Percentiles rank a stretch among this genome's conserved stretches.
phyloP scores from a whole-genome alignment of 176 grass and related monocot genomes.

The Phyllostachys edulis region DNA sequence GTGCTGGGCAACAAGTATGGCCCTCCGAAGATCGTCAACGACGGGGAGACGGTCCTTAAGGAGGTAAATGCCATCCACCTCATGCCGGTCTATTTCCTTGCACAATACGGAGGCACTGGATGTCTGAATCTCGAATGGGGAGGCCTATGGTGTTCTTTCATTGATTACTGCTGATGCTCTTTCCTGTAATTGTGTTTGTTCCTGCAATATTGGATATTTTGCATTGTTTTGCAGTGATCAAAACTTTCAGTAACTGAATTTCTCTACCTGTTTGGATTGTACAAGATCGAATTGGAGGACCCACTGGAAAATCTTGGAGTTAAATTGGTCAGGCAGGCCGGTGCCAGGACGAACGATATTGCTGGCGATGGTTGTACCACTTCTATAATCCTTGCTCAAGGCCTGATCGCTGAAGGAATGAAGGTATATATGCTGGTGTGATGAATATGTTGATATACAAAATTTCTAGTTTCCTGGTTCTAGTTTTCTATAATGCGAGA shows the following conservation, averaged over 20 bases:
- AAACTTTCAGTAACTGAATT: not conserved
- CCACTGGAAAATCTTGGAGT: conserved; percentile 94
- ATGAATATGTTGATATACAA: not conserved
- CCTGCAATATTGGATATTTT: not conserved
- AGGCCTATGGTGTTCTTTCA: not conserved
- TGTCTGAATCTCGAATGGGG: no score
- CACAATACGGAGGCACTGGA: no score
- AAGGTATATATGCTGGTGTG: conserved; percentile 48
- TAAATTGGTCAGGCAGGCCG: conserved; percentile 86
- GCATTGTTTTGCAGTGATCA: not conserved
- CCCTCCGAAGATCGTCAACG: conserved; percentile 92
- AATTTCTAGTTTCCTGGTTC: not conserved
- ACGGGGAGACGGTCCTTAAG: conserved; percentile 88
- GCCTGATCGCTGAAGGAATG: conserved; percentile 89
- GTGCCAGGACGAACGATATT: conserved; percentile 80
- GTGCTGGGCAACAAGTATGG: conserved; percentile 90
- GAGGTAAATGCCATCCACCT: conserved; percentile 51
- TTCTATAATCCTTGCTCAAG: conserved; percentile 90
- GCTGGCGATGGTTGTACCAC: conserved; percentile 94
- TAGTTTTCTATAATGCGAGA: not conserved
- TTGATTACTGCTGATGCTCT: not conserved
- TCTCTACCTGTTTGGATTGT: not conserved
- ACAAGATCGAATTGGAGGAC: conserved; percentile 89
- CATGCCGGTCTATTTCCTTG: not conserved
- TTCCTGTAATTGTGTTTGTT: not conserved